A percentile compares a stretch with the other conserved stretches of the same genome.
Conservation (phyloP, 805 yeast genomes). For the Cyberlindnera meyerae region DNA sequence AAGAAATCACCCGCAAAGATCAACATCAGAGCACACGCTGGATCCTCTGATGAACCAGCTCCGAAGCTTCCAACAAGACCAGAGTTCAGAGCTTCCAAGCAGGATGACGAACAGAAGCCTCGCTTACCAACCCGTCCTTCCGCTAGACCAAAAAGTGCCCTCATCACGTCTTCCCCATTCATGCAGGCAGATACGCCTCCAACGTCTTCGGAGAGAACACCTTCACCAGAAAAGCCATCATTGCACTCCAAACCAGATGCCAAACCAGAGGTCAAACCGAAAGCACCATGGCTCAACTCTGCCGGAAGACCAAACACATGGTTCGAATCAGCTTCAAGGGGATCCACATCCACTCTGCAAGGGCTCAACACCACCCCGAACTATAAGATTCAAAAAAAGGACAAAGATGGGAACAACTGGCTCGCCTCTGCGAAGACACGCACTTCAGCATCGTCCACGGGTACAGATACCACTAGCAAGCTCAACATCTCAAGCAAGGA, state of each 20-base stretch:
- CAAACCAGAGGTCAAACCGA: constrained; percentile 14
- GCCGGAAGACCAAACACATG: constrained; percentile 3
- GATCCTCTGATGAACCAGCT: no score
- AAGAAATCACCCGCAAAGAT: constrained; percentile 21
- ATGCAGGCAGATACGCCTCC: no score
- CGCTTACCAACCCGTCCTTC: no score
- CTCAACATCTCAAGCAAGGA: neutral
- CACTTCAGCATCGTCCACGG: constrained; percentile 6
- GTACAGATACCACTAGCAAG: constrained; percentile 3
- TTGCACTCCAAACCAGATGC: neutral
- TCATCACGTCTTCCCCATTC: neutral
- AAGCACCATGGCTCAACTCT: constrained; percentile 4
- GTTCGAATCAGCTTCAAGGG: constrained; percentile 12
- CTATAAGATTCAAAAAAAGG: constrained; percentile 2
- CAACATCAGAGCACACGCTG: constrained; percentile 7
- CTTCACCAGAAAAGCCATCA: no score
- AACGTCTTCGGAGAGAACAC: constrained; percentile 1
- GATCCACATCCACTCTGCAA: constrained; percentile 12
- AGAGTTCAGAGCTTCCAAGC: constrained; percentile 1
- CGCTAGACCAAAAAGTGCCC: constrained; percentile 8
- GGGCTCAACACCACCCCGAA: constrained; percentile 5
- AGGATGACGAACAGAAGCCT: neutral
- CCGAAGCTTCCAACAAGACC: no score
- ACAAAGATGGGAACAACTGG: constrained; percentile 4
- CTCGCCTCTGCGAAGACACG: constrained; percentile 7